Evolutionary conservation across 371 early-diverging fungal species (phyloP), one percentile per base, ranked within the genome.

Genomic region (Batkoa obscura): DNA sequence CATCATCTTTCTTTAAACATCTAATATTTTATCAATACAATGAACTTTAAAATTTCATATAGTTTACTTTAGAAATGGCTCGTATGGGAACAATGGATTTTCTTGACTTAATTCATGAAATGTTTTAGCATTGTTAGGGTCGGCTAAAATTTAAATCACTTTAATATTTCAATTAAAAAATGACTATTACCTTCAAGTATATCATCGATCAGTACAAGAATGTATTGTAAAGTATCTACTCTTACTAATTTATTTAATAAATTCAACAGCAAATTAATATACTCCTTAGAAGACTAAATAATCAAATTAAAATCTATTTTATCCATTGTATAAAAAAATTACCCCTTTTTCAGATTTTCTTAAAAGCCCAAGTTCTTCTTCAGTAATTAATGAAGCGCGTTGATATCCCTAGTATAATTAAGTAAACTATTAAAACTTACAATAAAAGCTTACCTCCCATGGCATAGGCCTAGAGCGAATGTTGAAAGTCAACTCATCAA

Each of bases 191-290:
- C 82, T 30, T 73, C 66, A 6, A 90, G 67, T 36, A 88, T 69
- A 61, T 90, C 88, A 61, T 90, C 90, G 10, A 89, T 70, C 36
- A 83, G 66, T 46, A 92, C 83, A 37, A 92, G 72, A 52, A 94
- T 78, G 60, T 84, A 84, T 65, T 94, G 93, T 42, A 90, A 71
- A 8, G 91, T 91, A 61, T 95, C 94, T 50, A 80, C 73, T 57
- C 94, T 76, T 41, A 82, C 74, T 43, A 92, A 68, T 68, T 81
- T 89, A 58, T 77, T 73, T 48, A 95, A 69, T 35, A 93, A 66
- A 37, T 68, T 69, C 42, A 82, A 66, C 61, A 85, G 82, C 48
- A 78, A 69, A 2, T 72, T 74, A 34, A 79, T 76, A 66, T 82
- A 72, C 4, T 58, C 49, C 4, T 56, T 12, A 4, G 49, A 64